Evolutionary conservation across 2,329 filamentous ascomycete genomes (phyloP).

Genomic region (Talaromyces verruculosus): DNA sequence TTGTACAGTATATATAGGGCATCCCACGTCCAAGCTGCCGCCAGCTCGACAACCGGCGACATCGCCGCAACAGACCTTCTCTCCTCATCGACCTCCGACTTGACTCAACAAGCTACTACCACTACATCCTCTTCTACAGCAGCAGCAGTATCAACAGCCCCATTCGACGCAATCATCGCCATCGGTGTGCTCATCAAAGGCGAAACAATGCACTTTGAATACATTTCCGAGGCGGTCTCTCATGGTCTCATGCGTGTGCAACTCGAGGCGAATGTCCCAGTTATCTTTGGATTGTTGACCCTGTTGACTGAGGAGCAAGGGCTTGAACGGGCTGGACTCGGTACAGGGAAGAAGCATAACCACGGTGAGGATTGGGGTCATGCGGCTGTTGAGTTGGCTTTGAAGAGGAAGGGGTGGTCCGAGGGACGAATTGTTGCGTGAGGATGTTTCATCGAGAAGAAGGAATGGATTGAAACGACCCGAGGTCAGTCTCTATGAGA

Average conservation of each 20-base stretch:
- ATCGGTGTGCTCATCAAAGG: conserved; percentile 97
- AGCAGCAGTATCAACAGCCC: conserved; percentile 36
- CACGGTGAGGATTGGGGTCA: conserved; percentile 96
- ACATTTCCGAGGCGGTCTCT: conserved; percentile 87
- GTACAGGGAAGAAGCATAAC: conserved; percentile 64
- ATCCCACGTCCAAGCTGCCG: conserved; percentile 78
- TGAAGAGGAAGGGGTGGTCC: conserved; percentile 82
- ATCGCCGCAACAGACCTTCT: conserved; percentile 57
- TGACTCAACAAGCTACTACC: conserved; percentile 49
- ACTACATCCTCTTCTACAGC: conserved; percentile 42
- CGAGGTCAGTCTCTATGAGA: not conserved
- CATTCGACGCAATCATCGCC: conserved; percentile 92
- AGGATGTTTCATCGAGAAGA: not conserved
- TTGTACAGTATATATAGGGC: conserved; percentile 71
- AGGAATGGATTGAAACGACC: not conserved
- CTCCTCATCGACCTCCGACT: conserved; percentile 65
- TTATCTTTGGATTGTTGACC: conserved; percentile 90
- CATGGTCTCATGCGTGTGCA: conserved; percentile 94
- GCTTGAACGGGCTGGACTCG: conserved; percentile 75
- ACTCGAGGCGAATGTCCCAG: conserved; percentile 81
- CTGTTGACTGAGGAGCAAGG: conserved; percentile 87
- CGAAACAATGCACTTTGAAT: conserved; percentile 99
- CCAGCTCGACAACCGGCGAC: conserved; percentile 44
- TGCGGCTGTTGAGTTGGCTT: conserved; percentile 89
- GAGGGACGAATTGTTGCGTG: conserved; percentile 58